Evolutionary conservation across 2,329 filamentous ascomycete species (phyloP).

Genomic region (Incumbomyces delicatus): DNA sequence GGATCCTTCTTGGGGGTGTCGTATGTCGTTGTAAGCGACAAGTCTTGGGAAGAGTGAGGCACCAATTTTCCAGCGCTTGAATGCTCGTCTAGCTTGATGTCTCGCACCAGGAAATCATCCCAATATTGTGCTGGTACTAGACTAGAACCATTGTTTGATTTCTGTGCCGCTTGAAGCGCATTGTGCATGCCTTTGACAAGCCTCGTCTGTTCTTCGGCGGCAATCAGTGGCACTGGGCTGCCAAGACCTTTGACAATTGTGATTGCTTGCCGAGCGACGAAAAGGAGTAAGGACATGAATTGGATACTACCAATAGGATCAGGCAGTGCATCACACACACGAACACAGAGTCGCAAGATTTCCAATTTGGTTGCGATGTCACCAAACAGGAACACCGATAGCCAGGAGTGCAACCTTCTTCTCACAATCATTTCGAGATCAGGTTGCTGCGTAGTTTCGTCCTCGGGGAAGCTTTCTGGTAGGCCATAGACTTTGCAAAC

Average conservation of each 20-base stretch:
- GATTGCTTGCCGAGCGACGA: slow-evolving; percentile 65
- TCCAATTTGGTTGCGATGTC: slow-evolving; percentile 74
- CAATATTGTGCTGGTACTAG: slow-evolving; percentile 72
- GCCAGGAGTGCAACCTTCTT: slow-evolving; percentile 33
- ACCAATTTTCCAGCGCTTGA: slow-evolving; percentile 53
- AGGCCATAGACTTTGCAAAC: slow-evolving; percentile 35
- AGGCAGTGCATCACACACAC: slow-evolving; percentile 85
- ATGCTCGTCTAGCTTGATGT: slow-evolving; percentile 58
- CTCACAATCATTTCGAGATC: neutral
- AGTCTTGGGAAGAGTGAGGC: slow-evolving; percentile 48
- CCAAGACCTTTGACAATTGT: slow-evolving; percentile 51
- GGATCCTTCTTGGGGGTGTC: slow-evolving; percentile 51
- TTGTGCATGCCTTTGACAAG: slow-evolving; percentile 79
- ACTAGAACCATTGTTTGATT: slow-evolving; percentile 55
- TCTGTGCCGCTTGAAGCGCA: slow-evolving; percentile 66
- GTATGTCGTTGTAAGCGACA: slow-evolving; percentile 33
- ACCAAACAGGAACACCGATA: slow-evolving; percentile 51
- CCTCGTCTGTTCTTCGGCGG: slow-evolving; percentile 70
- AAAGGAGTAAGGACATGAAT: slow-evolving; percentile 74
- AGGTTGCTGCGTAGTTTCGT: neutral
- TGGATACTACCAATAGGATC: slow-evolving; percentile 84
- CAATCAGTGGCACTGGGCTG: slow-evolving; percentile 13
- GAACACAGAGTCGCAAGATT: slow-evolving; percentile 79
- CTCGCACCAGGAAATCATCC: slow-evolving; percentile 88
- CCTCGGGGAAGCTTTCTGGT: slow-evolving; percentile 12